Evolutionary conservation across 1,139 yeast genomes (phyloP).

Genomic region (Pichia sp.): DNA sequence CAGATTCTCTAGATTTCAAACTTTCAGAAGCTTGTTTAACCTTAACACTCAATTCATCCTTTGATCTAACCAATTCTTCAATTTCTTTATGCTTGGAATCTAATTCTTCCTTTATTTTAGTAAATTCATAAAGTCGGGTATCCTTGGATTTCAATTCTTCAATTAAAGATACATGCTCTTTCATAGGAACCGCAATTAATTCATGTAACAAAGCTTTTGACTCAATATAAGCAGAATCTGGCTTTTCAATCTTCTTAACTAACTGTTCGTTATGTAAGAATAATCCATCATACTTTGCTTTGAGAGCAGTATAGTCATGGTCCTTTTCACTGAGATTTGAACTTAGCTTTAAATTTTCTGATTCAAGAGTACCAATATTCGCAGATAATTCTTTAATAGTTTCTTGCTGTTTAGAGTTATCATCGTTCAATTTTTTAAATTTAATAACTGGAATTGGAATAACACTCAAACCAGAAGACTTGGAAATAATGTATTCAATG

Average conservation of each 20-base stretch:
- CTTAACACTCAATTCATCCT: conserved; percentile 1
- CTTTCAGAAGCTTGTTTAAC: conserved; percentile 3
- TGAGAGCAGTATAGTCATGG: conserved; percentile 3
- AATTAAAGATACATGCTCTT: conserved; percentile 21
- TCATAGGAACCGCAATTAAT: conserved; percentile 29
- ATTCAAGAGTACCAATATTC: neutral
- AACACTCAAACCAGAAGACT: conserved; percentile 9
- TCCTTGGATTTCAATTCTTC: conserved; percentile 7
- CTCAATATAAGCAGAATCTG: conserved; percentile 22
- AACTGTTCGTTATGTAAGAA: too few species aligned
- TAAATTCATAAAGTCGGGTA: neutral
- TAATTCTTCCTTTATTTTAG: conserved; percentile 2
- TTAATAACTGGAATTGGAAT: conserved; percentile 5
- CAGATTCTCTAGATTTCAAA: conserved; percentile 5
- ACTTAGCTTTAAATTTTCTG: neutral
- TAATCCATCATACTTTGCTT: neutral
- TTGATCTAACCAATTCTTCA: conserved; percentile 1
- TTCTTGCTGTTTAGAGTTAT: neutral
- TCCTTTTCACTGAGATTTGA: neutral
- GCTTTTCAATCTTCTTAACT: conserved; percentile 14
- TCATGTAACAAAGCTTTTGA: conserved; percentile 28
- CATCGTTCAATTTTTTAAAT: conserved; percentile 1
- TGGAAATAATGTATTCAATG: conserved; percentile 28
- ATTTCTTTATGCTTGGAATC: conserved; percentile 11
- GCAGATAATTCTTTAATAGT: neutral